Evolutionary conservation across 2,329 filamentous ascomycete species (phyloP).

Genomic region (Bertia moriformis): DNA sequence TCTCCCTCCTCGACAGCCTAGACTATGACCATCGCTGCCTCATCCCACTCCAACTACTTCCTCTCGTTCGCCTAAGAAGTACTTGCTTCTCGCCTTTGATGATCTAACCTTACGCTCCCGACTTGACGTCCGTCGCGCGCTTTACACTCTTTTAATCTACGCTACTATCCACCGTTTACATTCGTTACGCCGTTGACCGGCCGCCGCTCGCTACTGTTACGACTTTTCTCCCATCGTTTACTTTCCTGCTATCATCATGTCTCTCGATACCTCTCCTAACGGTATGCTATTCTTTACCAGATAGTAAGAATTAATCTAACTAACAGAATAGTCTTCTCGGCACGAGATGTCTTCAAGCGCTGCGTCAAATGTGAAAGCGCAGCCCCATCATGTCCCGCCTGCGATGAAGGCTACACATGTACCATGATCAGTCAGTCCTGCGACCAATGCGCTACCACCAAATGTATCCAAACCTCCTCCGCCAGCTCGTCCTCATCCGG

Average conservation of each 20-base stretch:
- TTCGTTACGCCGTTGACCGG: slow-evolving; percentile 1
- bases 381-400: slow-evolving; percentile 28
- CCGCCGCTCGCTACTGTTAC: neutral
- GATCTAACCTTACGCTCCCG: neutral
- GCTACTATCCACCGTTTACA: neutral
- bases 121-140: neutral
- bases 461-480: slow-evolving; percentile 22
- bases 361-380: slow-evolving; percentile 30
- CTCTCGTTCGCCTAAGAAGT: no score
- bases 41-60: no score
- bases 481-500: slow-evolving; percentile 6
- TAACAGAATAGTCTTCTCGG: neutral
- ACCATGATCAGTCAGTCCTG: slow-evolving; percentile 29
- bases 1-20: no score
- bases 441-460: slow-evolving; percentile 27
- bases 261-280: neutral
- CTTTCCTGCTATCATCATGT: neutral
- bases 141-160: neutral
- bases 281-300: no score
- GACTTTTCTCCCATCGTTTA: neutral
- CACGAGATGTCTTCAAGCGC: slow-evolving; percentile 7
- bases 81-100: no score
- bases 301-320: no score
- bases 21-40: no score
- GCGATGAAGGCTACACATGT: slow-evolving; percentile 24